A percentile compares a stretch with the other conserved stretches of the same genome.
Conservation (phyloP, 106 monocot species). For the Amphibolis antarctica region DNA sequence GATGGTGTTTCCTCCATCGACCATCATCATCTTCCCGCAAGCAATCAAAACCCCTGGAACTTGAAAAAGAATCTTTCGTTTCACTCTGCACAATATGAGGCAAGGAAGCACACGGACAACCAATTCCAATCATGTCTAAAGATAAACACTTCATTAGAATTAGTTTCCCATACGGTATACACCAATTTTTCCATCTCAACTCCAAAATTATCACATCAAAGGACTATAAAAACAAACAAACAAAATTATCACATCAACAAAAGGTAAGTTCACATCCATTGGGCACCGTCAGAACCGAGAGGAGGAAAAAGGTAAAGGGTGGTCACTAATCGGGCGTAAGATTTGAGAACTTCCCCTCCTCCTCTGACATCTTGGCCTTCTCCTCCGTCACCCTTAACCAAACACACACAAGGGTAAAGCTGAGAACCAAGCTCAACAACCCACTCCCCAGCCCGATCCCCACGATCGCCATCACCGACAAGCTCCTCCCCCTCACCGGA, state of each 20-base stretch:
- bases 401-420: slow-evolving; percentile 56
- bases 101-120: background rate
- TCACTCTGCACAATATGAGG: background rate
- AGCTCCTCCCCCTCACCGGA: slow-evolving; percentile 19
- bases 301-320: background rate
- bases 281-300: background rate
- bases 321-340: slow-evolving; percentile 40
- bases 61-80: too few species aligned
- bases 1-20: background rate
- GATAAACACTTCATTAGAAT: background rate
- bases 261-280: background rate
- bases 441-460: slow-evolving; percentile 63
- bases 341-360: slow-evolving; percentile 48
- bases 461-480: slow-evolving; percentile 49
- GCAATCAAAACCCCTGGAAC: background rate
- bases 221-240: background rate
- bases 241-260: background rate
- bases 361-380: slow-evolving; percentile 7
- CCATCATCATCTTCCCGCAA: background rate
- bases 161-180: background rate
- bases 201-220: too few species aligned
- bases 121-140: background rate
- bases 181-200: background rate
- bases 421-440: slow-evolving; percentile 43
- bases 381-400: slow-evolving; percentile 44